Evolutionary conservation across 1,284 basidiomycete genomes (phyloP).

Genomic region (Ceratobasidium sp.): DNA sequence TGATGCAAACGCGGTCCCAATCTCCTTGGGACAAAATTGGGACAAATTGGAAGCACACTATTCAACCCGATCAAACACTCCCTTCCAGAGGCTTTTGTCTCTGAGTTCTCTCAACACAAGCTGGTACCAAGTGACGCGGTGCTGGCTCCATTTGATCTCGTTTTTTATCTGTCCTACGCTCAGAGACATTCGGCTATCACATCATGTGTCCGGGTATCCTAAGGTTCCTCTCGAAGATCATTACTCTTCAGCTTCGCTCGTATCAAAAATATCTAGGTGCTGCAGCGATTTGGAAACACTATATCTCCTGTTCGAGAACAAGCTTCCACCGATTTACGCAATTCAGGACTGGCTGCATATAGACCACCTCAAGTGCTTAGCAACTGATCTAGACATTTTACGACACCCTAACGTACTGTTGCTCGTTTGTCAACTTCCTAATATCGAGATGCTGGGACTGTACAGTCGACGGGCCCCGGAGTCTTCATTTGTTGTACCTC

Average conservation of each 20-base stretch:
- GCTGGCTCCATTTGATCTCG: background rate
- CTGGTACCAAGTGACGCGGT: background rate
- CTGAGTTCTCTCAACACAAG: background rate
- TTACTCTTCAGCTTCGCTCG: background rate
- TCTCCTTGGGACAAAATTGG: background rate
- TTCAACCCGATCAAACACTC: background rate
- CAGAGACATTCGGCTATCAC: background rate
- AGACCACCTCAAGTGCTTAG: background rate
- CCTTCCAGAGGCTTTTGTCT: background rate
- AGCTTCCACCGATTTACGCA: background rate
- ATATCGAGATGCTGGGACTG: background rate
- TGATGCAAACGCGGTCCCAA: background rate
- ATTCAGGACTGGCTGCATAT: background rate
- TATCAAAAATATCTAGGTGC: background rate
- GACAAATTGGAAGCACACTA: background rate
- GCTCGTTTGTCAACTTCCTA: background rate
- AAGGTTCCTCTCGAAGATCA: background rate
- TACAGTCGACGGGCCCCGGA: too few species aligned
- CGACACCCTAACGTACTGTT: background rate
- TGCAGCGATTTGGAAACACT: background rate
- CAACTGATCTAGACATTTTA: background rate
- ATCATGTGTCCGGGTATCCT: background rate
- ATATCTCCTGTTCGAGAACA: background rate
- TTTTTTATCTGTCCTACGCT: background rate
- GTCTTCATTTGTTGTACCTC: background rate